Base-by-base conservation (phyloP, 2,329 filamentous ascomycete genomes). In the Aureobasidium sp. region DNA sequence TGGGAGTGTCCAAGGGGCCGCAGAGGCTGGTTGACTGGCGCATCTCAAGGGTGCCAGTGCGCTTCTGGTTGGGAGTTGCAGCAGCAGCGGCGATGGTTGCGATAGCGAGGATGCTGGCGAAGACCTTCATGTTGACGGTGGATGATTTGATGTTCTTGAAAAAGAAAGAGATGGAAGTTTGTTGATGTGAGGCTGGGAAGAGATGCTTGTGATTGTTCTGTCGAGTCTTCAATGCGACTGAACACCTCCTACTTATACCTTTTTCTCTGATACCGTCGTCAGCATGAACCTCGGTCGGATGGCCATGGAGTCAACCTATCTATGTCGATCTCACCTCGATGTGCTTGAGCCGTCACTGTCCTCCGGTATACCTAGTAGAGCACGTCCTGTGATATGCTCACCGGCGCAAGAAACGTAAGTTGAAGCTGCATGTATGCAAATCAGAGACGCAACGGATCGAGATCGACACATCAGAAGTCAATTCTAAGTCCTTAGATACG, bases 1-100 rank as follows among this genome's bases (percentile, higher is more conserved):
- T 58, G 29, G 54, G 54, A 13, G 54, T 58, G n/a, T 58, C 54
- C 2, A 58, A 30, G 5, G 54, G 54, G 21, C 54, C 54, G 54
- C 54, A 58, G n/a, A 58, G 54, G n/a, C 36, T 41, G 1, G 36
- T 16, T 16, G 11, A 15, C 39, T 3, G 25, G 15, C 53, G 53
- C 16, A 15, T 32, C 11, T 27, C 29, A 16, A 45, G 5, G 16
- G n/a, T n/a, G 34, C 39, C 54, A 6, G 41, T 47, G 13, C 54
- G 41, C 7, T 45, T 9, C 10, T 25, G 11, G 9, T 55, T 29
- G 9, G 52, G 16, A 8, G 37, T 58, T 34, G 54, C 39, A 15
- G 54, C 54, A 27, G 48, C 48, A 4, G 48, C 25, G 30, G 30
- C 41, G 10, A 37, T 10, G 5, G 54, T 13, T 3, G 30, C 30